These are phyloP conservation scores for Heimioporus sp. DNA, from an alignment of 768 basidiomycete species.

Conservation along the genomic window DNA sequence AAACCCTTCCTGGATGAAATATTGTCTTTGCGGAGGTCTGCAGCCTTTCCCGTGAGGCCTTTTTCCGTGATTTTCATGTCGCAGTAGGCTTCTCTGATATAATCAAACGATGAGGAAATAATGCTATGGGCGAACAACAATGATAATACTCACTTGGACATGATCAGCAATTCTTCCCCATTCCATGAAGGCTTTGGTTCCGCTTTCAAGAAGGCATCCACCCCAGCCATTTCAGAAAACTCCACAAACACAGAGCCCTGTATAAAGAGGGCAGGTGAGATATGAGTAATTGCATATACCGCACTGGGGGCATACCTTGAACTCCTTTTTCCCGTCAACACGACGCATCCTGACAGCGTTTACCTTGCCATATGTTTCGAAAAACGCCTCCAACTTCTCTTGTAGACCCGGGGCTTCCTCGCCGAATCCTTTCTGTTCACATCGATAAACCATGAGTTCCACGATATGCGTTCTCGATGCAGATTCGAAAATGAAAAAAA, in stretches of 20 bases:
- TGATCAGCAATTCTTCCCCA: conserved; percentile 70
- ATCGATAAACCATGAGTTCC: neutral
- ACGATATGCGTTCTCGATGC: neutral
- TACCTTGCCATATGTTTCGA: conserved; percentile 70
- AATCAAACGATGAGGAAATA: neutral
- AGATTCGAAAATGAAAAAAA: conserved; percentile 24
- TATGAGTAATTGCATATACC: neutral
- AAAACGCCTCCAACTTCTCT: conserved; percentile 74
- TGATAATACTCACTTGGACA: conserved; percentile 71
- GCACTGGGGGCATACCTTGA: conserved; percentile 62
- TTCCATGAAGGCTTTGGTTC: conserved; percentile 83
- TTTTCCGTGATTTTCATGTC: conserved; percentile 97
- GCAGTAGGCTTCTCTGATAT: conserved; percentile 73
- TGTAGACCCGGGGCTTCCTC: conserved; percentile 65
- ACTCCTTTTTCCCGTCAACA: conserved; percentile 70
- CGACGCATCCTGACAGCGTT: conserved; percentile 89
- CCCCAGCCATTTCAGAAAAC: conserved; percentile 68
- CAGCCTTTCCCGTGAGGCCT: conserved; percentile 74
- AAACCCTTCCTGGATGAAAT: conserved; percentile 58
- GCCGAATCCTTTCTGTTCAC: conserved; percentile 81
- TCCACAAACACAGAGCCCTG: conserved; percentile 94
- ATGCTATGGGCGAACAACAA: neutral
- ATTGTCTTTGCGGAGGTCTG: conserved; percentile 54
- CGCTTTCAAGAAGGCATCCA: conserved; percentile 72
- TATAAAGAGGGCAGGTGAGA: neutral